Conservation (phyloP, 208 protist genomes). For the Crithidia sp. region DNA sequence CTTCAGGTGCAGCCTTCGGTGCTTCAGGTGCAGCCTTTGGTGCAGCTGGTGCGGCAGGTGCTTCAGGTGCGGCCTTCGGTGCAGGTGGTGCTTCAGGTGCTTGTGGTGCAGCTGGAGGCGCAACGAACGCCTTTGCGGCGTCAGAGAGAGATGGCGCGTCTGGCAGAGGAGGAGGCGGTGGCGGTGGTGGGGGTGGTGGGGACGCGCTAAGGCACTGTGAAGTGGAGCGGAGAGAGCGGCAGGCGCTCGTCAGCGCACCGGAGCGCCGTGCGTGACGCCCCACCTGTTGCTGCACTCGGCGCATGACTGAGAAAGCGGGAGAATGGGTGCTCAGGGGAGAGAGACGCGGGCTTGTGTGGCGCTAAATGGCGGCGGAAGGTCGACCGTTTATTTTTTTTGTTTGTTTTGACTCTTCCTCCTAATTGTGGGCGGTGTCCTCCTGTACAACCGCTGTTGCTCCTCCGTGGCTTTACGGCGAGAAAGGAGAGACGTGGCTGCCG, state of each 20-base stretch:
- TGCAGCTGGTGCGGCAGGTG: constrained; percentile 24
- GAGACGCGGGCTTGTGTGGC: too few species aligned
- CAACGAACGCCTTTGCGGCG: too few species aligned
- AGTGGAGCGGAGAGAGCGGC: not conserved
- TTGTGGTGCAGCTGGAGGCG: too few species aligned
- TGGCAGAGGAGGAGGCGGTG: constrained; percentile 26
- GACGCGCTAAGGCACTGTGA: not conserved
- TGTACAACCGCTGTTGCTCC: too few species aligned
- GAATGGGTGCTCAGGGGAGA: not conserved
- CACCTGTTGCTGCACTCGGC: constrained; percentile 4
- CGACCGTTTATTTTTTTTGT: not conserved
- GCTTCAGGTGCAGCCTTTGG: constrained; percentile 8
- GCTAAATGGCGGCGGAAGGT: too few species aligned
- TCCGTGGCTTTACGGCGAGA: too few species aligned
- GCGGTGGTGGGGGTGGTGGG: constrained; percentile 1
- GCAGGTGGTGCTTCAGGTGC: too few species aligned
- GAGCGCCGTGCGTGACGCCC: not conserved
- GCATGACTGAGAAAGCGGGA: not conserved
- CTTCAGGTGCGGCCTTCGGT: constrained; percentile 7
- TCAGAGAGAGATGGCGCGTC: not conserved
- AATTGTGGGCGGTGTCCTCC: too few species aligned
- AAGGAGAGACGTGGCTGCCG: too few species aligned
- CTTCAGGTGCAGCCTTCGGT: constrained; percentile 14
- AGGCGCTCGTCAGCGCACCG: not conserved
- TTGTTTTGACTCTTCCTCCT: not conserved